These are phyloP conservation scores for Kalanchoe fedtschenkoi DNA, from an alignment of 164 flowering plant genomes.

Conservation along the genomic window DNA sequence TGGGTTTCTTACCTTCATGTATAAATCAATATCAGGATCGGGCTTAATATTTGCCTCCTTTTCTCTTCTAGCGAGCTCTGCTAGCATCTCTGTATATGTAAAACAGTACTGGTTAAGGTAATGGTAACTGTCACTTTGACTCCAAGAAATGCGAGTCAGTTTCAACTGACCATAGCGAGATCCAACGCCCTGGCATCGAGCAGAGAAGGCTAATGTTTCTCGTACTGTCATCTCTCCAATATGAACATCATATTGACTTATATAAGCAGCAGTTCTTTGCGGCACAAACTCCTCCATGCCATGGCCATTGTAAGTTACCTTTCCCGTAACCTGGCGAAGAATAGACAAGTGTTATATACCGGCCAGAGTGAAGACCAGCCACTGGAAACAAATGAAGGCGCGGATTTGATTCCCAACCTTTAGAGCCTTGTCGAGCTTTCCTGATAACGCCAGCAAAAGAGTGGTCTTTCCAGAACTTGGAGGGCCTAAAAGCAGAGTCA, in stretches of 20 bases:
- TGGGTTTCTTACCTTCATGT: conserved; percentile 41
- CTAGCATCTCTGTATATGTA: conserved; percentile 35
- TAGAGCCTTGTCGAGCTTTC: conserved; percentile 26
- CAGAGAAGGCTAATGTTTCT: conserved; percentile 49
- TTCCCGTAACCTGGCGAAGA: conserved; percentile 25
- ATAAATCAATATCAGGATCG: conserved; percentile 40
- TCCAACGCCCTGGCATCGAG: conserved; percentile 56
- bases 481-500: conserved; percentile 59
- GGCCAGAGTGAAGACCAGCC: not conserved
- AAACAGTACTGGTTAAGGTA: not conserved
- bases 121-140: not conserved
- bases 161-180: conserved; percentile 29
- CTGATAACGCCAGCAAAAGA: conserved; percentile 42
- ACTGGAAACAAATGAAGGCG: not conserved
- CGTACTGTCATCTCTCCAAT: conserved; percentile 54
- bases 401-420: conserved; percentile 14
- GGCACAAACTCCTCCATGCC: conserved; percentile 48
- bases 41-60: conserved; percentile 42
- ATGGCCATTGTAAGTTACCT: conserved; percentile 50
- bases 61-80: conserved; percentile 39
- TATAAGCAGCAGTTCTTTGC: conserved; percentile 53
- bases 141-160: no score
- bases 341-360: not conserved
- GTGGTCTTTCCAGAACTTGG: conserved; percentile 59
- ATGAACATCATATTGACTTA: conserved; percentile 49